These are phyloP conservation scores for Mortierella sp. DNA, from an alignment of 371 early-diverging fungal species.

Conservation along the genomic window DNA sequence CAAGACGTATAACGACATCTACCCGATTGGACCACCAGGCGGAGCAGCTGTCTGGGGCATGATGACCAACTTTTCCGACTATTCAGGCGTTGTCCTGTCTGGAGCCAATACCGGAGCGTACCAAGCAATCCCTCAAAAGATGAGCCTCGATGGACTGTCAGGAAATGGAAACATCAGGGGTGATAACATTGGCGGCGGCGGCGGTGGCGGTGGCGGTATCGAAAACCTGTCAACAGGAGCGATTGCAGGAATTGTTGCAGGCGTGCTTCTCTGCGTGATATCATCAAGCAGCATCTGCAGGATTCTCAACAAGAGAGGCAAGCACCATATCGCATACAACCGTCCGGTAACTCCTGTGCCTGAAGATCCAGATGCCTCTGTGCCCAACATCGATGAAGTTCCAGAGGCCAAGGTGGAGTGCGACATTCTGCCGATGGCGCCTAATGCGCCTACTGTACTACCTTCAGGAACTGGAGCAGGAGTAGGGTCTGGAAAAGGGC, in stretches of 20 bases:
- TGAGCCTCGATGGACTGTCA: not conserved
- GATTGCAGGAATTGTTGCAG: not conserved
- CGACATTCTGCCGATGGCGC: not conserved
- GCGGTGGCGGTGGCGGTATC: not conserved
- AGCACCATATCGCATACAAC: not conserved
- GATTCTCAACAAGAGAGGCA: not conserved
- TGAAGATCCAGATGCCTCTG: not conserved
- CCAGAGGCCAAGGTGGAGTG: constrained; percentile 5
- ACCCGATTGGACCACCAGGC: constrained; percentile 5
- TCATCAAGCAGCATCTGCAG: not conserved
- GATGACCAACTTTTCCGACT: not conserved
- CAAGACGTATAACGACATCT: not conserved
- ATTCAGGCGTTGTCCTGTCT: not conserved
- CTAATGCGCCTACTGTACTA: not conserved
- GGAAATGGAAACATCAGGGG: not conserved
- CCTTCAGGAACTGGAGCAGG: not conserved
- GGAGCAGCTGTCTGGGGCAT: constrained; percentile 1
- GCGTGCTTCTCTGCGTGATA: not conserved
- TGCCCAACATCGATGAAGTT: not conserved
- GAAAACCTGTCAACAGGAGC: not conserved
- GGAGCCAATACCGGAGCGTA: not conserved
- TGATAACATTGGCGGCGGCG: not conserved
- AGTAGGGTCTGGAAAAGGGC: not conserved
- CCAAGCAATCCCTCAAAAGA: not conserved
- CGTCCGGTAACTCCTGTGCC: not conserved